Evolutionary conservation across 331 rosid genomes (phyloP).

Genomic region (Prunus yedoensis): DNA sequence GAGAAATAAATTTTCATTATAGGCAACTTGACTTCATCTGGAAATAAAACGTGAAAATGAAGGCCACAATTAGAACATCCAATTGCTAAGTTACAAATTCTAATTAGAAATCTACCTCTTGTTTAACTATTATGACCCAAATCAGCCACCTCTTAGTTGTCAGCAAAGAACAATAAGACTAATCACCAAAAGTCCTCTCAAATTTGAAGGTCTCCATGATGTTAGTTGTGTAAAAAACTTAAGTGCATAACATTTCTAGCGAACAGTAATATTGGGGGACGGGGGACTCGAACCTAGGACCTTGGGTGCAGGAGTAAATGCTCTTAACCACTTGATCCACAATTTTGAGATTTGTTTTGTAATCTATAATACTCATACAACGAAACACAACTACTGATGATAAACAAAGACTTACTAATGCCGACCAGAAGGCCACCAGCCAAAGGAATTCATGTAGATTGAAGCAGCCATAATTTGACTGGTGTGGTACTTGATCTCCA

Average conservation of each 20-base stretch:
- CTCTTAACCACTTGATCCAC: not conserved
- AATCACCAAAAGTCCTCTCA: not conserved
- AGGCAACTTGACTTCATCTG: not conserved
- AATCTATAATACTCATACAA: not conserved
- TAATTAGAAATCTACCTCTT: not conserved
- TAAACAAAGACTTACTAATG: not conserved
- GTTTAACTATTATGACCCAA: too few species aligned
- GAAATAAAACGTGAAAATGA: not conserved
- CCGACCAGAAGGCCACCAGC: not conserved
- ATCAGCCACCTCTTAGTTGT: not conserved
- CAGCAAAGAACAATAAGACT: not conserved
- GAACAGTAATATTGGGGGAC: too few species aligned
- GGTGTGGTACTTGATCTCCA: not conserved
- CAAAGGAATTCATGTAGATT: not conserved
- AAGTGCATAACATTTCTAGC: too few species aligned
- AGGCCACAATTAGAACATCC: not conserved
- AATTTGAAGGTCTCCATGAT: not conserved
- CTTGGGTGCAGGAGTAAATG: too few species aligned
- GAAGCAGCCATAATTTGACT: slow-evolving; percentile 5
- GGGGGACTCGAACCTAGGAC: too few species aligned
- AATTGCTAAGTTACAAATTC: not conserved
- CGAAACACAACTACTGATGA: not conserved
- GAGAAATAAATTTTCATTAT: not conserved
- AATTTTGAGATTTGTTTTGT: not conserved
- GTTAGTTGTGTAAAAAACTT: too few species aligned